phyloP scores from a whole-genome alignment of 2,329 filamentous ascomycete species.

The Thermothelomyces thermophilus region DNA sequence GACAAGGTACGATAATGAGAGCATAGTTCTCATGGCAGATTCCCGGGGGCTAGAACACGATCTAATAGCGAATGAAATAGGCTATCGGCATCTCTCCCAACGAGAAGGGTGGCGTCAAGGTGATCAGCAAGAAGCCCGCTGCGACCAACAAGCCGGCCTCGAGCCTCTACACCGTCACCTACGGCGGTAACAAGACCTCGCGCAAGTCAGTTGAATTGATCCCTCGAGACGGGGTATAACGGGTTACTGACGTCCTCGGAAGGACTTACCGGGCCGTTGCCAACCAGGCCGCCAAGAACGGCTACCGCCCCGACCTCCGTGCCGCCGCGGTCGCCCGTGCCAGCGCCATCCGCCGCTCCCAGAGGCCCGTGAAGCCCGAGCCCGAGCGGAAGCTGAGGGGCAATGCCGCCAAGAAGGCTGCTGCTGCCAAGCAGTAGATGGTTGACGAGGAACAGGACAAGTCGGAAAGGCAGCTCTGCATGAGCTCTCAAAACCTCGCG shows the following conservation, averaged over 20 bases:
- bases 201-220: conserved; percentile 60
- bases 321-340: conserved; percentile 76
- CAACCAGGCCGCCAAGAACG: conserved; percentile 71
- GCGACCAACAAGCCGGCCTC: conserved; percentile 67
- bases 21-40: background rate
- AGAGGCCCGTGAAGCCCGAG: conserved; percentile 70
- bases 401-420: conserved; percentile 70
- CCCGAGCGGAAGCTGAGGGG: conserved; percentile 72
- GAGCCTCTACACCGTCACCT: conserved; percentile 57
- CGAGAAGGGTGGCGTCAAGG: conserved; percentile 71
- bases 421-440: conserved; percentile 44
- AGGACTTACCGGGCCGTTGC: conserved; percentile 89
- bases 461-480: conserved; percentile 19
- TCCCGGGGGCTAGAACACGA: conserved; percentile 6
- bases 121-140: conserved; percentile 78
- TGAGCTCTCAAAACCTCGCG: conserved; percentile 19
- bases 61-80: conserved; percentile 41
- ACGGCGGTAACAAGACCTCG: conserved; percentile 63
- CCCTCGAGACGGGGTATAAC: background rate
- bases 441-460: conserved; percentile 8
- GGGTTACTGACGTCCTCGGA: conserved; percentile 20
- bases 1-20: conserved; percentile 61
- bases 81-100: conserved; percentile 72
- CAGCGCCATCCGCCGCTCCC: conserved; percentile 73
- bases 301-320: conserved; percentile 78